phyloP scores from a whole-genome alignment of 345 rosid genomes.

The Gossypium herbaceum region DNA sequence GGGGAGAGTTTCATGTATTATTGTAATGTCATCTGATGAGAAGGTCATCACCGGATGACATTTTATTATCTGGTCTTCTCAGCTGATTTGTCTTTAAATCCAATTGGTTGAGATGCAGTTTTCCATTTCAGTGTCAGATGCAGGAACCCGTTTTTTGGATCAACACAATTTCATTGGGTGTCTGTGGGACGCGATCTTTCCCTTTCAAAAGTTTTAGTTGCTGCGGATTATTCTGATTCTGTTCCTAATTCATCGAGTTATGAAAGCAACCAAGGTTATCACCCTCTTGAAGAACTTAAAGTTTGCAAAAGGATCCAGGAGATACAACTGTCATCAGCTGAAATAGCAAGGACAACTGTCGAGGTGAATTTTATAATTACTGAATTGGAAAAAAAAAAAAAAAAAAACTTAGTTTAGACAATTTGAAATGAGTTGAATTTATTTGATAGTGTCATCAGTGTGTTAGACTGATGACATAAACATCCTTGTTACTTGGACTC shows the following conservation, averaged over 20 bases:
- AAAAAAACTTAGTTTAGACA: background rate
- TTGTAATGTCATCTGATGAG: background rate
- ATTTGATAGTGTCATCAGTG: background rate
- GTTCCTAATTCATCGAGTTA: conserved; percentile 81
- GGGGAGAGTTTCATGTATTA: background rate
- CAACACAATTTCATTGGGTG: conserved; percentile 50
- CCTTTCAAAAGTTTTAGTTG: conserved; percentile 78
- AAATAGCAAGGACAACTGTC: conserved; percentile 78
- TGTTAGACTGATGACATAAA: background rate
- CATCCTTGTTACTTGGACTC: background rate
- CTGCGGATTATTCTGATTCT: conserved; percentile 95
- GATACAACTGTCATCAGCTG: conserved; percentile 65
- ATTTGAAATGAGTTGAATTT: conserved; percentile 2
- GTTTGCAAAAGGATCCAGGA: conserved; percentile 52
- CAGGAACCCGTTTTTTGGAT: conserved; percentile 50
- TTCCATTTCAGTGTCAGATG: conserved; percentile 39
- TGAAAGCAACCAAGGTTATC: conserved; percentile 53
- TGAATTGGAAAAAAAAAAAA: background rate
- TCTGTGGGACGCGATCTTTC: conserved; percentile 50
- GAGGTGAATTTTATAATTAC: conserved; percentile 46
- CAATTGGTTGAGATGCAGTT: background rate
- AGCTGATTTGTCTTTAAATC: background rate
- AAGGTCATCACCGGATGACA: background rate
- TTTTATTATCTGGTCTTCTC: background rate
- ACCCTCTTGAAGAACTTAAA: conserved; percentile 88